phyloP scores from a whole-genome alignment of 345 rosid species.

The Corchorus capsularis region DNA sequence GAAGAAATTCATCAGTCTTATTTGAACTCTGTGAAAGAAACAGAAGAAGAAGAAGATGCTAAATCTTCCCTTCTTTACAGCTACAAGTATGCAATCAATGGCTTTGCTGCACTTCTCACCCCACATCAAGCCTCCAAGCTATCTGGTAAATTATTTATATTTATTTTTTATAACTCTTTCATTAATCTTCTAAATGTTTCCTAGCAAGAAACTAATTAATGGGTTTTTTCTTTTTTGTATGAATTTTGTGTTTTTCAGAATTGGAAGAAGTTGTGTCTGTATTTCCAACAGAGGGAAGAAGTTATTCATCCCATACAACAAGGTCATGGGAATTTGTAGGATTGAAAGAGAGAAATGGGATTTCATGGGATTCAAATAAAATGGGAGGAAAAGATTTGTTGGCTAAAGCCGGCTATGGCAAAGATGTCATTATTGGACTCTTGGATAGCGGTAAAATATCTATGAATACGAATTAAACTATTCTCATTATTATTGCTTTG shows the following conservation, averaged over 20 bases:
- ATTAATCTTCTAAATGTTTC: neutral
- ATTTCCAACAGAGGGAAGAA: slow-evolving; percentile 42
- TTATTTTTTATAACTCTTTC: too few relatives aligned
- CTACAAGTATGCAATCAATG: slow-evolving; percentile 89
- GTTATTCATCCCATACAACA: slow-evolving; percentile 71
- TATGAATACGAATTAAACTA: too few relatives aligned
- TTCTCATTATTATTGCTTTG: neutral
- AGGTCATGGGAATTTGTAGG: slow-evolving; percentile 93
- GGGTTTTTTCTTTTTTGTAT: neutral
- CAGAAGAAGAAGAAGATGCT: slow-evolving; percentile 67
- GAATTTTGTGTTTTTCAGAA: slow-evolving; percentile 34
- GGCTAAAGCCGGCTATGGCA: slow-evolving; percentile 59
- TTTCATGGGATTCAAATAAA: neutral
- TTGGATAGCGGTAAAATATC: slow-evolving; percentile 69
- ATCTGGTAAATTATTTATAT: slow-evolving; percentile 35
- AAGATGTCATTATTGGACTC: slow-evolving; percentile 67
- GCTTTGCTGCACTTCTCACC: slow-evolving; percentile 71
- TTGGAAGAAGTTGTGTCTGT: slow-evolving; percentile 65
- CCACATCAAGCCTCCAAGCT: slow-evolving; percentile 68
- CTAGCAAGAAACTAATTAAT: neutral
- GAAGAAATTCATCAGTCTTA: slow-evolving; percentile 66
- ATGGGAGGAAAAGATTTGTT: slow-evolving; percentile 36
- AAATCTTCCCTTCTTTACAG: slow-evolving; percentile 75
- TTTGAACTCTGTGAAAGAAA: slow-evolving; percentile 57
- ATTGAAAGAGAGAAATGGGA: slow-evolving; percentile 33